These are phyloP conservation scores for Phytophthora fragariaefolia DNA, from an alignment of 352 stramenopile genomes.

Conservation along the genomic window DNA sequence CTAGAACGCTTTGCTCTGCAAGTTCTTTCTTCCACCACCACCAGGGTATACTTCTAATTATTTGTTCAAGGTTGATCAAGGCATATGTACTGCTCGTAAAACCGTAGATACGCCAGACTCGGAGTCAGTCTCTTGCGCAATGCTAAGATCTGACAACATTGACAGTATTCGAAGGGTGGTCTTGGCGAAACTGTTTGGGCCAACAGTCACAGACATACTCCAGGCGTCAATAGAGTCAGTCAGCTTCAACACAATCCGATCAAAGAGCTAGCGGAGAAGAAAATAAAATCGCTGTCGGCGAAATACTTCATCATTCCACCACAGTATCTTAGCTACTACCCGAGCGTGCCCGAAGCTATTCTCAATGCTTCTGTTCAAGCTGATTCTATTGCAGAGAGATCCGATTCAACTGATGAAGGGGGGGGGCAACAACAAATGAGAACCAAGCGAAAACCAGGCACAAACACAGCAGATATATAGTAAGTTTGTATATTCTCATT, in stretches of 20 bases:
- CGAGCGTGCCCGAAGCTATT: neutral
- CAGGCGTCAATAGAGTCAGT: neutral
- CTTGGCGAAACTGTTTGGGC: neutral
- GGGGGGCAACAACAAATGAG: no score
- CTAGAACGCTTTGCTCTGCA: neutral
- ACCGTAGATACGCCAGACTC: neutral
- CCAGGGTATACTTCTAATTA: no score
- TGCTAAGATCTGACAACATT: neutral
- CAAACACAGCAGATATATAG: no score
- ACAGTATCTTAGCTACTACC: neutral
- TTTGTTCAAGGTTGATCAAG: neutral
- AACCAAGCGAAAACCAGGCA: no score
- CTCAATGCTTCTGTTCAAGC: neutral
- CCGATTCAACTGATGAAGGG: no score
- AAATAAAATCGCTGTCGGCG: neutral
- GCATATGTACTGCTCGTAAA: neutral
- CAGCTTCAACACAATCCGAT: neutral
- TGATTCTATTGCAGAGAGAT: no score
- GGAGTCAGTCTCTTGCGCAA: neutral
- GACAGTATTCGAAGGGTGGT: neutral
- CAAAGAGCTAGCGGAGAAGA: neutral
- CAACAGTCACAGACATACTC: neutral
- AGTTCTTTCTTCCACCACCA: neutral
- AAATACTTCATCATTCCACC: neutral
- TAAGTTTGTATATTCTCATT: no score